Percentiles rank a stretch among this genome's conserved stretches.
Evolutionary conservation across 164 flowering plant species (phyloP).

Genomic region (Vitis rotundifolia): DNA sequence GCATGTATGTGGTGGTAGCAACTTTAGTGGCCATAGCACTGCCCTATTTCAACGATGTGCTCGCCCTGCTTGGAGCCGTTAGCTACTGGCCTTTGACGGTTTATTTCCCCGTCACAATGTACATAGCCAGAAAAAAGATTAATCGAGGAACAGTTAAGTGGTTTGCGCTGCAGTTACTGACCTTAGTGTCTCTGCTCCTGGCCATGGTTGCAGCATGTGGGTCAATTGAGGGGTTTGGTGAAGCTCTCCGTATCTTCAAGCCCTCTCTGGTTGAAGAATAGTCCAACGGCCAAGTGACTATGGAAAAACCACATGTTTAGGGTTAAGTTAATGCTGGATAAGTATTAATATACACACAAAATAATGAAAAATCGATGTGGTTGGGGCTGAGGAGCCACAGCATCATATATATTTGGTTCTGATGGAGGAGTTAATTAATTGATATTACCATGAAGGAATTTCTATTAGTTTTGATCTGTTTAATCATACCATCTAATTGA

Average conservation of each 20-base stretch:
- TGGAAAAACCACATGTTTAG: too few relatives aligned
- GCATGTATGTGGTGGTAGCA: constrained; percentile 27
- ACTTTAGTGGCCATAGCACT: constrained; percentile 34
- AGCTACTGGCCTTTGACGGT: constrained; percentile 48
- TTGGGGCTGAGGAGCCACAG: too few relatives aligned
- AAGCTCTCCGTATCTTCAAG: constrained; percentile 15
- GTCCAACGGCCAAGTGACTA: too few relatives aligned
- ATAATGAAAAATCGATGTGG: too few relatives aligned
- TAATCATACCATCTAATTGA: too few relatives aligned
- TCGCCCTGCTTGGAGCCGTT: constrained; percentile 45
- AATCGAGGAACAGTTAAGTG: constrained; percentile 8
- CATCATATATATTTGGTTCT: too few relatives aligned
- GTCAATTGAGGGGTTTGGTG: constrained; percentile 20
- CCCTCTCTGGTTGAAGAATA: constrained; percentile 5
- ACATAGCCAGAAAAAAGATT: constrained; percentile 29
- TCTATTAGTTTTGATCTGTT: too few relatives aligned
- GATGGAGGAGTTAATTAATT: too few relatives aligned
- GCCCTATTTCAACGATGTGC: constrained; percentile 48
- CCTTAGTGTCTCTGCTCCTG: constrained; percentile 16
- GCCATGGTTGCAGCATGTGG: constrained; percentile 23
- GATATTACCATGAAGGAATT: too few relatives aligned
- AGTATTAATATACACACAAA: too few relatives aligned
- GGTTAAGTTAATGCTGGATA: too few relatives aligned
- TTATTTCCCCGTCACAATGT: constrained; percentile 45
- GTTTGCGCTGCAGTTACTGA: constrained; percentile 19